phyloP scores from a whole-genome alignment of 2,329 filamentous ascomycete genomes.

The Claviceps lovelessii region DNA sequence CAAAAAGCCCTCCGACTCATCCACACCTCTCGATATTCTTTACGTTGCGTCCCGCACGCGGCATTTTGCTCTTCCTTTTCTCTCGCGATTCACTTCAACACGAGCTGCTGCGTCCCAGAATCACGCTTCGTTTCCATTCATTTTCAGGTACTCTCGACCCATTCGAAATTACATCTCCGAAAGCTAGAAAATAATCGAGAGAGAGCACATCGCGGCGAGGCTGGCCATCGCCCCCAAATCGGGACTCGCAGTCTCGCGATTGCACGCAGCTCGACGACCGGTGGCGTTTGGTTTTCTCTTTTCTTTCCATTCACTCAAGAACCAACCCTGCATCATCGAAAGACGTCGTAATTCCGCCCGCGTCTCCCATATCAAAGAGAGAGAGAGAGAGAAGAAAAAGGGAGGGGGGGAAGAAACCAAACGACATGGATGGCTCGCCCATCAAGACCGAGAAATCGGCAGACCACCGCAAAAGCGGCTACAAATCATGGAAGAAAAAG shows the following conservation, averaged over 20 bases:
- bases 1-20: background rate
- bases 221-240: background rate
- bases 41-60: background rate
- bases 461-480: constrained; percentile 32
- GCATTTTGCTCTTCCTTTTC: background rate
- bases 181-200: background rate
- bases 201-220: background rate
- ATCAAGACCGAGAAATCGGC: constrained; percentile 31
- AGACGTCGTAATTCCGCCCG: background rate
- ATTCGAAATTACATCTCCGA: background rate
- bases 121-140: background rate
- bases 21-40: background rate
- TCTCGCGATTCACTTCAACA: background rate
- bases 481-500: constrained; percentile 77
- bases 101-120: background rate
- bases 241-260: background rate
- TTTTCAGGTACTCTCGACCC: background rate
- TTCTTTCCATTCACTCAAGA: background rate
- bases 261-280: background rate
- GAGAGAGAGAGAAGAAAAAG: background rate
- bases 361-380: background rate
- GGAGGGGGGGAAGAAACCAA: too few species aligned
- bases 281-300: background rate
- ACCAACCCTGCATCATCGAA: background rate
- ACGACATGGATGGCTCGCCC: constrained; percentile 20